phyloP scores from a whole-genome alignment of 192 early-diverging fungal species.

The Coemansia sp. region DNA sequence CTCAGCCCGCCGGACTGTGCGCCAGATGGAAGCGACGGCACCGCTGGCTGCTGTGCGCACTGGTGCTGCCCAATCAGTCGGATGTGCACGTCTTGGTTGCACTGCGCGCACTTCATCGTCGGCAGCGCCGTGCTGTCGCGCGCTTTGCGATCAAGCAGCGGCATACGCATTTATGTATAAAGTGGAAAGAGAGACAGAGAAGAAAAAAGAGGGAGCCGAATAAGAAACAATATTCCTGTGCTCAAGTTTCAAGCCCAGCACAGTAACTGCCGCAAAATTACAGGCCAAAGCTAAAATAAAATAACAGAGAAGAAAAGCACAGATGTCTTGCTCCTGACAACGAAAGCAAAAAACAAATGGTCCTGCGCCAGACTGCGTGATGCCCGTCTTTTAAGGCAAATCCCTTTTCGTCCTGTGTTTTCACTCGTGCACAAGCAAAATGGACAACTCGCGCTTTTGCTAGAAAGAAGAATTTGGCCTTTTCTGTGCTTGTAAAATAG shows the following conservation, averaged over 20 bases:
- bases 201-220: neutral
- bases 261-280: neutral
- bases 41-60: slow-evolving; percentile 31
- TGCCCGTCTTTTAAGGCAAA: slow-evolving; percentile 2
- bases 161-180: slow-evolving; percentile 11
- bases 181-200: neutral
- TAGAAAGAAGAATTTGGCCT: neutral
- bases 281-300: neutral
- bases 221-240: neutral
- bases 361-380: slow-evolving; percentile 10
- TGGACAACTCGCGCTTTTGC: slow-evolving; percentile 6
- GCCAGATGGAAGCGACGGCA: slow-evolving; percentile 23
- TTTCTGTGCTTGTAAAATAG: neutral
- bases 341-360: slow-evolving; percentile 11
- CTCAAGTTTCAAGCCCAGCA: neutral
- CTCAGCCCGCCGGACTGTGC: slow-evolving; percentile 28
- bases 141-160: slow-evolving; percentile 33
- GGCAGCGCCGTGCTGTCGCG: slow-evolving; percentile 53
- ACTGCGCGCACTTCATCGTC: slow-evolving; percentile 53
- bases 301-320: neutral
- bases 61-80: slow-evolving; percentile 47
- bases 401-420: slow-evolving; percentile 4
- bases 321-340: neutral
- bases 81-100: slow-evolving; percentile 53
- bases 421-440: neutral